Evolutionary conservation across 2,329 filamentous ascomycete species (phyloP), one percentile per base, ranked within the genome.

Genomic region (Hymenoscyphus infarciens): DNA sequence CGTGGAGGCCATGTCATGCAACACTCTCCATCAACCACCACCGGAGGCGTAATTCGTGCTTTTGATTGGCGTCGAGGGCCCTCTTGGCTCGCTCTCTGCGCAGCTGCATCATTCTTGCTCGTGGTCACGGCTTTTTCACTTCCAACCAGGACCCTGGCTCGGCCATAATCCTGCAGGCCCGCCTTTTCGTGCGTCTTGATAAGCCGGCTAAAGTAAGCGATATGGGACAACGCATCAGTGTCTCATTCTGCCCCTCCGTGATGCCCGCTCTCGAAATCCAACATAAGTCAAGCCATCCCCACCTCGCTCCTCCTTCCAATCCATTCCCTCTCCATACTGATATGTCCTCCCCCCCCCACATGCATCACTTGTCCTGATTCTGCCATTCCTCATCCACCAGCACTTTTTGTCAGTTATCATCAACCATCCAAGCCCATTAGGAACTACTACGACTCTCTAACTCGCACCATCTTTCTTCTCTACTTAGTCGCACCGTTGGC

Each of bases 141-240:
- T 60, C 60, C 64, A 65, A 63, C 63, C 64, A 66, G 38, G 39
- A 61, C 27, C 63, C 62, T 53, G 62, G 62, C 15, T 27, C 38
- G 55, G 55, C 31, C 57, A 61, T 49, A 52, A 56, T 63, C 62
- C 57, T 60, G 61, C 29, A 55, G 54, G 45, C 59, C 61, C 63
- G 61, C 63, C 33, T 58, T 59, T 61, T n/a, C 27, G 29, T 38
- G 62, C 56, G 16, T 45, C 39, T 29, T 70, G 64, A 71, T 68
- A 66, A 61, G 68, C 62, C 60, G 63, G 63, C 45, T 64, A 66
- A 66, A 60, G 27, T 61, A 63, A 66, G 67, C 65, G 65, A 67
- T 52, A 57, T 61, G 57, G 62, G 68, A 68, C 71, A 72, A 66
- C 71, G 66, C 71, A 72, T 71, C 71, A 61, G 61, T 71, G 68